Evolutionary conservation across 2,329 filamentous ascomycete genomes (phyloP).

Genomic region (Sclerotinia glacialis): DNA sequence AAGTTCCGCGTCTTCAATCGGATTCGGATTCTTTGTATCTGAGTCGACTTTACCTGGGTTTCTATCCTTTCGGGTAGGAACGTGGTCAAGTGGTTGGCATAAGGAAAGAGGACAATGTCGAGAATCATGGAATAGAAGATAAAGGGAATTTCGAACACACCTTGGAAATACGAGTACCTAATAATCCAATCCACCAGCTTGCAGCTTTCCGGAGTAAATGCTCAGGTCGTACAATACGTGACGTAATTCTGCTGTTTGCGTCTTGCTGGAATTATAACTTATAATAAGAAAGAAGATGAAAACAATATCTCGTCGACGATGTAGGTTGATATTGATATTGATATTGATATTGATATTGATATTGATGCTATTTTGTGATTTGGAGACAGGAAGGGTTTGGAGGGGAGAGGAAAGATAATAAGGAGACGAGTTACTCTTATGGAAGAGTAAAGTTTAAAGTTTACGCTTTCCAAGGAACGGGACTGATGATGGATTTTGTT

Average conservation of each 20-base stretch:
- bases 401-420: background rate
- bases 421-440: no score
- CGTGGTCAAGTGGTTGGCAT: background rate
- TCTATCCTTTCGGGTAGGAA: background rate
- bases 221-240: slow-evolving; percentile 11
- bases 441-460: slow-evolving; percentile 11
- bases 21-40: background rate
- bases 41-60: background rate
- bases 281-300: background rate
- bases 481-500: background rate
- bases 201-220: slow-evolving; percentile 8
- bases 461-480: background rate
- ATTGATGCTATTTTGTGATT: background rate
- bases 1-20: background rate
- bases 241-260: slow-evolving; percentile 8
- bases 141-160: background rate
- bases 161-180: background rate
- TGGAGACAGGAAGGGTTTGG: background rate
- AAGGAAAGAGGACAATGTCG: background rate
- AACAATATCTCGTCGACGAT: background rate
- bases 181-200: background rate
- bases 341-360: background rate
- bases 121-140: background rate
- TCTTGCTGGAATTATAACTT: background rate
- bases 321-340: background rate